A percentile compares a stretch with the other conserved stretches of the same genome.
Conservation (phyloP, 768 basidiomycete species). For the Hysterangium stoloniferum region DNA sequence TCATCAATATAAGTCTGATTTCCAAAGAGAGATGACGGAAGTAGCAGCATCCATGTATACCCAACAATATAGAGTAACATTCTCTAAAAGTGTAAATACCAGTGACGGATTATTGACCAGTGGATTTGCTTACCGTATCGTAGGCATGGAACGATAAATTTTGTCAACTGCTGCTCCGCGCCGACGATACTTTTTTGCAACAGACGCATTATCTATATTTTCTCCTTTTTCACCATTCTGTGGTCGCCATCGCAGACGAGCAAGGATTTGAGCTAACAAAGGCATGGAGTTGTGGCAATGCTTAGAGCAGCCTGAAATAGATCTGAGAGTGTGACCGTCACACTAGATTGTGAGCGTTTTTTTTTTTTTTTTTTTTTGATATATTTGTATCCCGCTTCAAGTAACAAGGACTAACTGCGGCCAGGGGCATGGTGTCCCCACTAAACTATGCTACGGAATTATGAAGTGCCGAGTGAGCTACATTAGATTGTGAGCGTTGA, state of each 20-base stretch:
- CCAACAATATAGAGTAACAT: constrained; percentile 52
- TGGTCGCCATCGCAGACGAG: background rate
- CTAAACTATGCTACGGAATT: too few relatives aligned
- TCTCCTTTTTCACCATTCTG: background rate
- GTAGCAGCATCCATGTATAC: constrained; percentile 74
- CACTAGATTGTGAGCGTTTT: too few relatives aligned
- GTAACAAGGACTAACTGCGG: too few relatives aligned
- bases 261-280: background rate
- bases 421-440: too few relatives aligned
- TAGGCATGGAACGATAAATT: constrained; percentile 27
- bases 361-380: too few relatives aligned
- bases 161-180: constrained; percentile 30
- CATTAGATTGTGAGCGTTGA: too few relatives aligned
- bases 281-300: too few relatives aligned
- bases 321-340: too few relatives aligned
- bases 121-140: constrained; percentile 1
- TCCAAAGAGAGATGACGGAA: constrained; percentile 62
- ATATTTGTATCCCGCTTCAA: too few relatives aligned
- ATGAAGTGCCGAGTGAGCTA: too few relatives aligned
- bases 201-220: constrained; percentile 25
- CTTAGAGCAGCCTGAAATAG: too few relatives aligned
- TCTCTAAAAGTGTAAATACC: constrained; percentile 30
- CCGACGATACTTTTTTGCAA: constrained; percentile 33
- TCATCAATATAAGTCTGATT: constrained; percentile 83
- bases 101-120: background rate